phyloP scores from a whole-genome alignment of 164 flowering plant species.

The Aristolochia californica region DNA sequence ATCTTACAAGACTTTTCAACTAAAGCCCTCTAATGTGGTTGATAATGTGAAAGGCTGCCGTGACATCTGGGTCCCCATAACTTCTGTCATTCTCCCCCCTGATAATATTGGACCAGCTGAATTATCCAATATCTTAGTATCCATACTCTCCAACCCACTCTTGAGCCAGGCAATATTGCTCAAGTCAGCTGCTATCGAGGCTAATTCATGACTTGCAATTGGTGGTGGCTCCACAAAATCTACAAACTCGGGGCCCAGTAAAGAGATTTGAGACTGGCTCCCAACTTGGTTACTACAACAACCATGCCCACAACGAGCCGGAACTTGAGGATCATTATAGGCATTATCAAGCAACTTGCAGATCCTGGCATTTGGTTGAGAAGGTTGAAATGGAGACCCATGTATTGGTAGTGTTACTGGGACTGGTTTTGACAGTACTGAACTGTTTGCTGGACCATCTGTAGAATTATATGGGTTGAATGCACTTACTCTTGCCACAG shows the following conservation, averaged over 20 bases:
- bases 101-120: background rate
- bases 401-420: constrained; percentile 22
- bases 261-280: constrained; percentile 16
- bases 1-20: background rate
- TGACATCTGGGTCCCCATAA: too few relatives aligned
- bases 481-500: constrained; percentile 68
- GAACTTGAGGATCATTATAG: constrained; percentile 37
- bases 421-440: constrained; percentile 16
- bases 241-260: constrained; percentile 81
- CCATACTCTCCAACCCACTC: constrained; percentile 44
- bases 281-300: constrained; percentile 32
- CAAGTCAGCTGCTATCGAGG: constrained; percentile 56
- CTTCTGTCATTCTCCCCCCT: too few relatives aligned
- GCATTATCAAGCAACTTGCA: constrained; percentile 37
- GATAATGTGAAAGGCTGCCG: background rate
- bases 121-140: constrained; percentile 11
- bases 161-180: constrained; percentile 69
- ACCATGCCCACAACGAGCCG: constrained; percentile 63
- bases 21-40: background rate
- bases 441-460: constrained; percentile 20
- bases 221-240: constrained; percentile 55
- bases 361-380: constrained; percentile 35
- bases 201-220: constrained; percentile 54
- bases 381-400: constrained; percentile 30
- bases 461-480: constrained; percentile 39